Conservation (phyloP, 2,329 filamentous ascomycete genomes). For the Talaromyces sp. region DNA sequence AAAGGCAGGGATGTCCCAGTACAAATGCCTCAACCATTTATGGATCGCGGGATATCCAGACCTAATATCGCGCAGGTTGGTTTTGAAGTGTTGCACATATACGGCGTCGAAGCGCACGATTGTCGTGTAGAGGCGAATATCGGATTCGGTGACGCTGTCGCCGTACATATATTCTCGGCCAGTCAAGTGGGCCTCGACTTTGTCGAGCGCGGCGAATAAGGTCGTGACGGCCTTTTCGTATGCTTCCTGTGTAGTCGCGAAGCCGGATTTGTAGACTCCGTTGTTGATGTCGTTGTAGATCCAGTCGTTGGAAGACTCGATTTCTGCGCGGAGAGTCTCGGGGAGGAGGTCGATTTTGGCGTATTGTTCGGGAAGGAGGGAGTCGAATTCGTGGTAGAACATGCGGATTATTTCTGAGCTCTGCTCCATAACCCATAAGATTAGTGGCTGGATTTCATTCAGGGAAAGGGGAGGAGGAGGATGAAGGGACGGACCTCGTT, state of each 20-base stretch:
- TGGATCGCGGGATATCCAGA: conserved; percentile 80
- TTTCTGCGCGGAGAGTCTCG: conserved; percentile 59
- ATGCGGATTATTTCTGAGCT: conserved; percentile 88
- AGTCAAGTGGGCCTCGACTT: conserved; percentile 70
- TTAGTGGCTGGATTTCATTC: not conserved
- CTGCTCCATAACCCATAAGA: conserved; percentile 23
- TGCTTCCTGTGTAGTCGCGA: conserved; percentile 77
- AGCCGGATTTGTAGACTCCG: conserved; percentile 63
- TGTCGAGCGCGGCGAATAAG: conserved; percentile 76
- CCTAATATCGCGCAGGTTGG: conserved; percentile 81
- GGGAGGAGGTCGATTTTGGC: conserved; percentile 68
- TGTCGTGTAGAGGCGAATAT: conserved; percentile 73
- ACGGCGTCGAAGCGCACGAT: conserved; percentile 71
- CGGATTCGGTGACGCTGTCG: conserved; percentile 72
- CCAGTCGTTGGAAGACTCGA: conserved; percentile 78
- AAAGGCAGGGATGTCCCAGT: conserved; percentile 81
- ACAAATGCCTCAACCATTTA: conserved; percentile 76
- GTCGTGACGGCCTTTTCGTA: conserved; percentile 72
- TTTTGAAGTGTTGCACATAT: conserved; percentile 81
- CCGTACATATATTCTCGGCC: conserved; percentile 66
- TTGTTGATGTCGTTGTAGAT: conserved; percentile 65
- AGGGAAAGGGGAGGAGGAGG: no score
- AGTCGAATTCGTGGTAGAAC: conserved; percentile 79
- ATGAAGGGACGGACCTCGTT: conserved; percentile 69
- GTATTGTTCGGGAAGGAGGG: conserved; percentile 60